phyloP scores from a whole-genome alignment of 257 asterid genomes.

The Solanum megistacrolobum region DNA sequence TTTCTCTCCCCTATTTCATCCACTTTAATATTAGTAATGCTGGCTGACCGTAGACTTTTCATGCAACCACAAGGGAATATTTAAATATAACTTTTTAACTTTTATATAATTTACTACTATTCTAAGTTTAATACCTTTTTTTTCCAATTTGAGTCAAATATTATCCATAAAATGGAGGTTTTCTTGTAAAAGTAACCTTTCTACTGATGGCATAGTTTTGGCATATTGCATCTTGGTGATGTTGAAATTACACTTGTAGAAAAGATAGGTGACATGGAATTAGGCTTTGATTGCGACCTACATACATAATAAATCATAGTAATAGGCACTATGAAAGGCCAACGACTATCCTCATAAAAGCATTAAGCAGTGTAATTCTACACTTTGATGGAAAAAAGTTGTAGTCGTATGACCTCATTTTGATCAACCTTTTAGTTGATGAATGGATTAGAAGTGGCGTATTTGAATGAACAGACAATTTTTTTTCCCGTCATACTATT shows the following conservation, averaged over 20 bases:
- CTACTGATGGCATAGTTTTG: neutral
- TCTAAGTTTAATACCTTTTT: neutral
- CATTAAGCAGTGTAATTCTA: neutral
- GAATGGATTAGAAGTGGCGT: neutral
- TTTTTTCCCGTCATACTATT: neutral
- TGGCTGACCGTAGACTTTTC: neutral
- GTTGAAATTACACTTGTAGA: neutral
- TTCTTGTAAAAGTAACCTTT: neutral
- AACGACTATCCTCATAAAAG: neutral
- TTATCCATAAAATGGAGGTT: neutral
- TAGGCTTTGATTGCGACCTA: neutral
- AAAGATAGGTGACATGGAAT: neutral
- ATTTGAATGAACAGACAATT: neutral
- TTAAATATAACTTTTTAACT: neutral
- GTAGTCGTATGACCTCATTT: neutral
- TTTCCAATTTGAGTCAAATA: neutral
- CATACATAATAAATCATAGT: neutral
- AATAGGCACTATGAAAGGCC: neutral
- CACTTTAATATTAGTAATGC: neutral
- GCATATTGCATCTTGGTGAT: neutral
- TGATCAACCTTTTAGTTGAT: neutral
- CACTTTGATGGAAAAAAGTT: neutral
- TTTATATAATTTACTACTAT: neutral
- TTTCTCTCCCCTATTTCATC: neutral
- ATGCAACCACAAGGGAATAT: neutral